Conservation (phyloP, 2,329 filamentous ascomycete genomes). For the Colletotrichum tropicale region DNA sequence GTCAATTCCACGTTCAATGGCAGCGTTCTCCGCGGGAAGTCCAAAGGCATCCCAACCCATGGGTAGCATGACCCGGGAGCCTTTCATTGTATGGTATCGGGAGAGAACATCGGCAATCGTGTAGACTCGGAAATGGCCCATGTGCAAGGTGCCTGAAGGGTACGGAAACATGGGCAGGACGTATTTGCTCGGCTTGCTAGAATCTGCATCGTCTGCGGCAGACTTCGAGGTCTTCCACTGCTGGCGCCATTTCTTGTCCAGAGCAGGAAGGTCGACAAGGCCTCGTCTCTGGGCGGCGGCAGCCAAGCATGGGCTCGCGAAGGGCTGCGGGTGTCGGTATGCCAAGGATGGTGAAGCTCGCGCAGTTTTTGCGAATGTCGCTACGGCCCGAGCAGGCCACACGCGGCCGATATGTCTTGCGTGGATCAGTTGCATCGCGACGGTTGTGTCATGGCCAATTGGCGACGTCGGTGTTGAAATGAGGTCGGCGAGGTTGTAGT, state of each 20-base stretch:
- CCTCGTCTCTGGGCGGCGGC: conserved; percentile 27
- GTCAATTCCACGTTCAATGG: conserved; percentile 79
- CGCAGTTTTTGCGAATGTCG: background rate
- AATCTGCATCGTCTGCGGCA: conserved; percentile 14
- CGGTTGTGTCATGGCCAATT: conserved; percentile 23
- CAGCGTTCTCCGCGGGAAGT: conserved; percentile 88
- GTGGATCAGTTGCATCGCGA: conserved; percentile 31
- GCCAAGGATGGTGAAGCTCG: background rate
- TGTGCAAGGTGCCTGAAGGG: conserved; percentile 83
- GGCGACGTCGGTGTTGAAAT: background rate
- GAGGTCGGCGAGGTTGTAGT: background rate
- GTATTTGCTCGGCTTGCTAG: conserved; percentile 52
- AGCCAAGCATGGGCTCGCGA: background rate
- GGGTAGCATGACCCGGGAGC: conserved; percentile 78
- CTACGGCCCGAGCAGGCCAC: conserved; percentile 7
- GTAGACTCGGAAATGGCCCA: conserved; percentile 88
- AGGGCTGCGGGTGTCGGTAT: background rate
- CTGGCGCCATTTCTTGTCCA: conserved; percentile 59
- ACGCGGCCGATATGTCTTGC: conserved; percentile 26
- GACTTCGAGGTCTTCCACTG: conserved; percentile 40
- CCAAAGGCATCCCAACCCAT: conserved; percentile 97
- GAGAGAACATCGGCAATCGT: conserved; percentile 88
- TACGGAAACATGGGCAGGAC: conserved; percentile 94
- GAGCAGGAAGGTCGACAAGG: conserved; percentile 51
- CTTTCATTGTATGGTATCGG: conserved; percentile 76